phyloP scores from a whole-genome alignment of 495 filamentous ascomycete species.

The Aspergillus saccharolyticus region DNA sequence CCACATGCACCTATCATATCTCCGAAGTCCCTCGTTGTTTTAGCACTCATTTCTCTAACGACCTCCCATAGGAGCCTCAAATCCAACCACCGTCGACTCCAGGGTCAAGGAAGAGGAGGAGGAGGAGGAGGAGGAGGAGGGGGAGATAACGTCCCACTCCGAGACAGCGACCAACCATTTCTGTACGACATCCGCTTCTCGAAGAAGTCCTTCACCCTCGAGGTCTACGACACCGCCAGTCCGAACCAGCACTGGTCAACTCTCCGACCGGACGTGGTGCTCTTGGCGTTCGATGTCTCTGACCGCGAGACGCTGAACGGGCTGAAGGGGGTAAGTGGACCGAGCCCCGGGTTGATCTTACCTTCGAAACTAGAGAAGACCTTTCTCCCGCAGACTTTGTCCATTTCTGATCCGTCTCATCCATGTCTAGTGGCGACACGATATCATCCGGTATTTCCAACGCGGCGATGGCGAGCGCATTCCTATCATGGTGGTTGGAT shows the following conservation, averaged over 20 bases:
- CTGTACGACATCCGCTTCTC: conserved; percentile 68
- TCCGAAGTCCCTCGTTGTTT: neutral
- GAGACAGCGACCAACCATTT: conserved; percentile 79
- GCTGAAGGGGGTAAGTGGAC: conserved; percentile 52
- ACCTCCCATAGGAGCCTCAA: conserved; percentile 27
- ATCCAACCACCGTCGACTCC: conserved; percentile 14
- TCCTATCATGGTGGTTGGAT: conserved; percentile 71
- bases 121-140: too few relatives aligned
- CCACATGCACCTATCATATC: neutral
- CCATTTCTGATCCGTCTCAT: neutral
- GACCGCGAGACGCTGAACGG: conserved; percentile 59
- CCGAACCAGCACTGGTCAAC: conserved; percentile 69
- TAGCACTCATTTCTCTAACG: neutral
- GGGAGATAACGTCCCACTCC: conserved; percentile 41
- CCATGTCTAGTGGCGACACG: conserved; percentile 65
- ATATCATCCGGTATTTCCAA: conserved; percentile 59
- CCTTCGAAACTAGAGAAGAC: too few relatives aligned
- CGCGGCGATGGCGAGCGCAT: conserved; percentile 50
- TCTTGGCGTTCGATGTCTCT: conserved; percentile 79
- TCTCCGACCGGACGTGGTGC: conserved; percentile 63
- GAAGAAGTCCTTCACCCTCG: conserved; percentile 62
- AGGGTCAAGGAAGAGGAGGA: conserved; percentile 7
- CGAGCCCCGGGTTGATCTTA: too few relatives aligned
- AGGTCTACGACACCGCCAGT: conserved; percentile 74
- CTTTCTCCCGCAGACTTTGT: neutral